Base-by-base conservation (phyloP, 2,329 filamentous ascomycete species). In the Clarireedia monteithiana region DNA sequence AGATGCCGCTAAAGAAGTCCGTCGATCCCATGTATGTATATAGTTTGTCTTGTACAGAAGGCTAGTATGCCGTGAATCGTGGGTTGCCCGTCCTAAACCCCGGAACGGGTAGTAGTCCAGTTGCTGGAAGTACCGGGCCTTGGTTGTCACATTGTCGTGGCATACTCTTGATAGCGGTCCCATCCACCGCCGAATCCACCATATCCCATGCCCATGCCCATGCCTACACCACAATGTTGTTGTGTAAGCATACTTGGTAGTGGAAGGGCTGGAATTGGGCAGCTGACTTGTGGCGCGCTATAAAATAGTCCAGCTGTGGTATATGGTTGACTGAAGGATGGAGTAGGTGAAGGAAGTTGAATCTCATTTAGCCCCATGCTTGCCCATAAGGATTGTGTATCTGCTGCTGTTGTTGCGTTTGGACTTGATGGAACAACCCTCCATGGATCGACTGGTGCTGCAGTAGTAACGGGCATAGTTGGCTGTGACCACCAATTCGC, bases 391-490 rank as follows among this genome's bases (percentile, higher is more conserved):
- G 84, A 81, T 57, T 81, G 78, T 53, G 84, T 85, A 69, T 94
- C 89, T 69, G 79, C 80, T 27, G 53, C 36, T 17, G 88, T 85
- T 42, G 87, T 83, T 52, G 89, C 83, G 71, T 85, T 89, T 51
- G 91, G 89, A 67, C 89, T 96, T 54, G 92, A 96, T 48, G 91
- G 88, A 55, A 96, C 77, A 63, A 96, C 84, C 71, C 87, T 90
- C 92, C 92, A 97, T 56, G 89, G 80, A 59, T 97, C 91, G 58
- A 95, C 83, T 1, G 86, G 83, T 5, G 82, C 81, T 45, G 87
- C 80, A 60, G 90, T 74, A 44, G 79, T 80, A 55, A 83, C 79
- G 56, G 85, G 80, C 56, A 88, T 76, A 36, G 80, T 78, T 49
- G 81, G 75, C 67, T 89, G 86, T 55, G 86, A 84, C 92, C 91